Percentiles rank a stretch among this genome's conserved stretches.
phyloP scores from a whole-genome alignment of 1,139 yeast genomes.

The Suhomyces chickasaworum region DNA sequence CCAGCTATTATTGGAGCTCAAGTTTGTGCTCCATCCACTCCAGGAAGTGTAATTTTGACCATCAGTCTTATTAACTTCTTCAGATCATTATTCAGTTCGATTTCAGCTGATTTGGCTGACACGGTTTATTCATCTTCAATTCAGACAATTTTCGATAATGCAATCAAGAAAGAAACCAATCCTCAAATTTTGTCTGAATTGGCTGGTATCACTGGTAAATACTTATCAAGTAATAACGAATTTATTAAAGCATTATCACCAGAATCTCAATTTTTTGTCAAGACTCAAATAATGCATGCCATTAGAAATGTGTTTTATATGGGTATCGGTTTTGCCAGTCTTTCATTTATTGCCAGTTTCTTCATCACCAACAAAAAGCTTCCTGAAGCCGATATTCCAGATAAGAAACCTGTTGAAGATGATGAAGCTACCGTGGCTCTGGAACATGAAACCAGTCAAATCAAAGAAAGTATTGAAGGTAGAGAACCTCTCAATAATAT shows the following conservation, averaged over 20 bases:
- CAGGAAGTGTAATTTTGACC: slow-evolving; percentile 41
- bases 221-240: slow-evolving; percentile 5
- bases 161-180: slow-evolving; percentile 18
- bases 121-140: slow-evolving; percentile 37
- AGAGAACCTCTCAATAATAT: slow-evolving; percentile 1
- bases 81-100: slow-evolving; percentile 36
- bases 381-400: slow-evolving; percentile 5
- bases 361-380: slow-evolving; percentile 13
- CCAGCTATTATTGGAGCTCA: slow-evolving; percentile 32
- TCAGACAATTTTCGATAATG: slow-evolving; percentile 20
- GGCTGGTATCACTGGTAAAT: slow-evolving; percentile 1
- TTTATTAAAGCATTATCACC: slow-evolving; percentile 26
- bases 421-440: not conserved
- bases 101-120: slow-evolving; percentile 37
- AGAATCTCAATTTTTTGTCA: slow-evolving; percentile 29
- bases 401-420: not conserved
- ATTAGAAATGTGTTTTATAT: slow-evolving; percentile 38
- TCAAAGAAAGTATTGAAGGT: not conserved
- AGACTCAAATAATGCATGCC: slow-evolving; percentile 31
- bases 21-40: slow-evolving; percentile 38
- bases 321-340: slow-evolving; percentile 14
- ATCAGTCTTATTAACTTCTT: slow-evolving; percentile 35
- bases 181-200: slow-evolving; percentile 7
- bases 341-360: slow-evolving; percentile 8
- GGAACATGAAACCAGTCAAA: not conserved